phyloP scores from a whole-genome alignment of 2,329 filamentous ascomycete species.

The Colletotrichum chrysophilum region DNA sequence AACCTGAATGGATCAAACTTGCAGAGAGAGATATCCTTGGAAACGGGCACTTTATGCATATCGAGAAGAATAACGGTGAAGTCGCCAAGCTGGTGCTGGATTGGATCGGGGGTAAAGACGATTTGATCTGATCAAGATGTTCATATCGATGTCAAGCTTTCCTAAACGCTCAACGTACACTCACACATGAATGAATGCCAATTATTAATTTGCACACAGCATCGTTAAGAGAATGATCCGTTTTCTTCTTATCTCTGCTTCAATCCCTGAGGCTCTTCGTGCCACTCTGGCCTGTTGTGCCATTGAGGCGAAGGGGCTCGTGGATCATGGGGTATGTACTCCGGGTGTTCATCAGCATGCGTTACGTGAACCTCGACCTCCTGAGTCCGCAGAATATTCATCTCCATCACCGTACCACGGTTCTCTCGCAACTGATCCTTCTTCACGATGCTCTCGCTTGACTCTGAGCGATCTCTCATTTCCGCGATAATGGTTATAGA shows the following conservation, averaged over 20 bases:
- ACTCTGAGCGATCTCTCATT: not conserved
- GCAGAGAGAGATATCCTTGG: constrained; percentile 48
- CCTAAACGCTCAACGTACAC: not conserved
- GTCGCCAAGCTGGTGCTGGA: constrained; percentile 41
- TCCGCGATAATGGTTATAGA: not conserved
- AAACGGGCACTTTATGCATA: constrained; percentile 61
- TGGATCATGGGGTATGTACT: not conserved
- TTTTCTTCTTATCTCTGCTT: not conserved
- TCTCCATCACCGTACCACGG: not conserved
- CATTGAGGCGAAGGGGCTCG: not conserved
- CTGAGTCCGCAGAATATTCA: constrained; percentile 6
- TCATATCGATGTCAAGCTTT: not conserved
- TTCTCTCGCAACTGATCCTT: not conserved
- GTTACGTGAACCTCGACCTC: constrained; percentile 2
- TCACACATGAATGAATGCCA: not conserved
- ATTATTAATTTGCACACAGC: not conserved
- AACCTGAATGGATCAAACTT: constrained; percentile 48
- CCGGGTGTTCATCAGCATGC: not conserved
- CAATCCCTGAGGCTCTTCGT: not conserved
- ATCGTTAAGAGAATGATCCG: not conserved
- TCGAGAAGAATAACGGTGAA: constrained; percentile 55
- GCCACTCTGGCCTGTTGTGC: constrained; percentile 7
- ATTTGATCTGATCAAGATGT: not conserved
- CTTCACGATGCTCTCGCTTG: not conserved
- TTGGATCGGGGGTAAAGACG: constrained; percentile 36